Conservation (phyloP, 805 yeast genomes). For the Maudiozyma barnettii region DNA sequence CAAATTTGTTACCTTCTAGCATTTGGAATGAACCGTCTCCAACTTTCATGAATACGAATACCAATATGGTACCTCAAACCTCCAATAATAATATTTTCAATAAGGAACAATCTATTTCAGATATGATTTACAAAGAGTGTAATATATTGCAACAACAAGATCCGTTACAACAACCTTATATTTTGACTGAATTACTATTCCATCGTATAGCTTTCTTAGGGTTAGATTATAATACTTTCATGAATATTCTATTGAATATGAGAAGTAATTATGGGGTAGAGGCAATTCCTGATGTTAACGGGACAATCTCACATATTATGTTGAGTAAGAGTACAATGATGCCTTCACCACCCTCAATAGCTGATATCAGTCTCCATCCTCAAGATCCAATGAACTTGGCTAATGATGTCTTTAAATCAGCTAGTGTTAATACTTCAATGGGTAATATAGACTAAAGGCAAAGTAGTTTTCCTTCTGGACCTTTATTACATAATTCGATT, state of each 20-base stretch:
- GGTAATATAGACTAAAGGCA: not conserved
- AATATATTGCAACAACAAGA: conserved; percentile 7
- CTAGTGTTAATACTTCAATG: not conserved
- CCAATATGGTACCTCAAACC: not conserved
- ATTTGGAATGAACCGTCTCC: conserved; percentile 4
- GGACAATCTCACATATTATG: conserved; percentile 20
- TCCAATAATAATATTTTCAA: not conserved
- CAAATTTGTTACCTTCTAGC: conserved; percentile 3
- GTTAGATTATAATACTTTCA: conserved; percentile 15
- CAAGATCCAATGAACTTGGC: not conserved
- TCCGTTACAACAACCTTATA: conserved; percentile 9
- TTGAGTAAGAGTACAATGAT: conserved; percentile 4
- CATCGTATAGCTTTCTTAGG: conserved; percentile 12
- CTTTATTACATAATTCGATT: not conserved
- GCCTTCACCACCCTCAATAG: not conserved
- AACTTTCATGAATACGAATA: not conserved
- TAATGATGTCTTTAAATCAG: not conserved
- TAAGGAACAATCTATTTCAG: conserved; percentile 1
- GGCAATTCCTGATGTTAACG: conserved; percentile 12
- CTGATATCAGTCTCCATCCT: not conserved
- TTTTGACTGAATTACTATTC: conserved; percentile 18
- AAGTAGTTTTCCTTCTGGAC: not conserved
- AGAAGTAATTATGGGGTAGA: conserved; percentile 16
- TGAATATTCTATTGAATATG: conserved; percentile 17
- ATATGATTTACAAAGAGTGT: conserved; percentile 12